Conservation (phyloP, 1,284 basidiomycete genomes). For the Inonotus hispidus region DNA sequence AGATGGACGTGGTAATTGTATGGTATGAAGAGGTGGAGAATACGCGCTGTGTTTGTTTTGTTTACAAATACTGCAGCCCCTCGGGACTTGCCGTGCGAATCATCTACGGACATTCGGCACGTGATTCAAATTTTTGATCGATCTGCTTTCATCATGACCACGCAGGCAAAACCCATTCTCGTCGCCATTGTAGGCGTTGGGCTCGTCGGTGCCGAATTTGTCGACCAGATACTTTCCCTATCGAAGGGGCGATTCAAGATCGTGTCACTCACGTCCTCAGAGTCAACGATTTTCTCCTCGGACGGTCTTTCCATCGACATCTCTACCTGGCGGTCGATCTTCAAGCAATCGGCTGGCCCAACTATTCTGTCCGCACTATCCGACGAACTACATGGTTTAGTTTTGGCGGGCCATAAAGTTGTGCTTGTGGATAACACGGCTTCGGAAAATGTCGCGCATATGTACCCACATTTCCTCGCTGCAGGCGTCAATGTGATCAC, state of each 20-base stretch:
- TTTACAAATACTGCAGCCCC: too few species aligned
- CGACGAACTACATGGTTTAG: slow-evolving; percentile 39
- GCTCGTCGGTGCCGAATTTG: slow-evolving; percentile 82
- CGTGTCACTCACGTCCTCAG: slow-evolving; percentile 77
- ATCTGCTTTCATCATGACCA: neutral
- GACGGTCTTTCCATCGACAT: slow-evolving; percentile 38
- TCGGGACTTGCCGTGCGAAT: neutral
- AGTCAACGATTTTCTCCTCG: slow-evolving; percentile 55
- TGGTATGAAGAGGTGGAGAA: neutral
- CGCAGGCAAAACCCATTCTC: slow-evolving; percentile 1
- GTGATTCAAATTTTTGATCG: neutral
- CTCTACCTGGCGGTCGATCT: slow-evolving; percentile 24
- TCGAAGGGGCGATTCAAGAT: slow-evolving; percentile 66
- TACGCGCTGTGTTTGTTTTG: too few species aligned
- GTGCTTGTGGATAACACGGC: slow-evolving; percentile 95
- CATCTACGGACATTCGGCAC: neutral
- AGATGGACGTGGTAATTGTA: neutral
- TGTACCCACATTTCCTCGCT: slow-evolving; percentile 81
- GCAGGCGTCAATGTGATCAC: slow-evolving; percentile 88
- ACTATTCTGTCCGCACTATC: slow-evolving; percentile 39
- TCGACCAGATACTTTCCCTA: slow-evolving; percentile 69
- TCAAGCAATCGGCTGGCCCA: slow-evolving; percentile 25
- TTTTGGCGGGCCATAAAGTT: slow-evolving; percentile 48
- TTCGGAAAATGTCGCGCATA: slow-evolving; percentile 73
- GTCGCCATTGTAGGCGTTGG: slow-evolving; percentile 85